These are phyloP conservation scores for Colletotrichum filicis DNA, from an alignment of 2,329 filamentous ascomycete species.

Conservation along the genomic window DNA sequence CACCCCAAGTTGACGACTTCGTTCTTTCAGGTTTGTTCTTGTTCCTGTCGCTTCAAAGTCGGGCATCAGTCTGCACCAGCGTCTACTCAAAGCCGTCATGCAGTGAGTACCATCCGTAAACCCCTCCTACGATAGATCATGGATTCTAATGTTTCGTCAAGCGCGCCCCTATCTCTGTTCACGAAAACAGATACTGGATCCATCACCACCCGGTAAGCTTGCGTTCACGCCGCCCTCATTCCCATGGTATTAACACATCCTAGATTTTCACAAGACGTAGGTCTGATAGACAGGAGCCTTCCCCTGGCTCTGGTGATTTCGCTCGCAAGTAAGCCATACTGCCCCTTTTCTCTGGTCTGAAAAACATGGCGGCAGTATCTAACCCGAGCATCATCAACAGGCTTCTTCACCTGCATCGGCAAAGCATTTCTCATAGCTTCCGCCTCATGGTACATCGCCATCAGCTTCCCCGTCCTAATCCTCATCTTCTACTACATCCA, in stretches of 20 bases:
- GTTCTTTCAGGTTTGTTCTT: slow-evolving; percentile 21
- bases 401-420: slow-evolving; percentile 42
- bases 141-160: not conserved
- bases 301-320: slow-evolving; percentile 38
- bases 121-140: not conserved
- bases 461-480: slow-evolving; percentile 45
- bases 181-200: slow-evolving; percentile 38
- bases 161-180: slow-evolving; percentile 36
- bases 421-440: slow-evolving; percentile 53
- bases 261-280: slow-evolving; percentile 40
- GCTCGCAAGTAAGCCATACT: slow-evolving; percentile 22
- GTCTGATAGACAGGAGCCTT: slow-evolving; percentile 40
- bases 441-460: slow-evolving; percentile 51
- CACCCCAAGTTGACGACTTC: not conserved
- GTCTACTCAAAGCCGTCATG: slow-evolving; percentile 30
- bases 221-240: slow-evolving; percentile 8
- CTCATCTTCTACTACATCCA: slow-evolving; percentile 46
- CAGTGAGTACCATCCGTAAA: not conserved
- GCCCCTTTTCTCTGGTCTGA: not conserved
- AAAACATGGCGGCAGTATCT: not conserved
- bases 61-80: slow-evolving; percentile 28
- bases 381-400: not conserved
- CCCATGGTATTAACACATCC: not conserved
- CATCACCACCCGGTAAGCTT: slow-evolving; percentile 39
- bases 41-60: slow-evolving; percentile 26